Evolutionary conservation across 2,329 filamentous ascomycete genomes (phyloP), one percentile per base, ranked within the genome.

Genomic region (Apiospora arundinis): DNA sequence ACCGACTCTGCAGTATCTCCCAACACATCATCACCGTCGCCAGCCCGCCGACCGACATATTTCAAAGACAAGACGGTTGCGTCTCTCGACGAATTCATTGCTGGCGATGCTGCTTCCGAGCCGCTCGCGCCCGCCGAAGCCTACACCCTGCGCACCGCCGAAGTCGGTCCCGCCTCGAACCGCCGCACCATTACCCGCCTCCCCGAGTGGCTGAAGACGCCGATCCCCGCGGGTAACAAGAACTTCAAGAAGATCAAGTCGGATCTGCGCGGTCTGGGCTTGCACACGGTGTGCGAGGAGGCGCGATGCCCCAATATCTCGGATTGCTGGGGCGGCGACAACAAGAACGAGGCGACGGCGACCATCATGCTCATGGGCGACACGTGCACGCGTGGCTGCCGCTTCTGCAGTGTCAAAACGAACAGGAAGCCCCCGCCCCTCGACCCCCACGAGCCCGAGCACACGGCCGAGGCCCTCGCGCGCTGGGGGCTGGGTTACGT

Each of bases 291-390:
- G 21, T 99, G 96, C 83, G 96, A 99, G 84, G 96, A 99, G 85
- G 96, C 96, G 1, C 91, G 95, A 75, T 99, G 96, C 83, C 96
- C 96, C 73, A 99, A 99, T 83, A 97, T 99, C 73, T 95, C 93
- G 74, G 95, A 98, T 81, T 99, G 96, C 86, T 99, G 96, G 96
- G 96, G 96, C 73, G 96, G 96, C 45, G 91, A 88, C 79, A 90
- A 92, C 81, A 97, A 97, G 85, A 92, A 91, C 75, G 92, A 94
- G 37, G 96, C 96, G 5, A 99, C 96, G 44, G 96, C 96, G 2
- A 99, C 96, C 14, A 98, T 99, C 82, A 99, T 99, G 96, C 86
- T 99, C 67, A 98, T 98, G 95, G 96, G 96, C 74, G 96, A 99
- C 82, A 98, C 95, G 11, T 99, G 96, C 83, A 99, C 96, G 23